A percentile compares a stretch with the other conserved stretches of the same genome.
Conservation (phyloP, 176 grass and related monocot species). For the Avena insularis region DNA sequence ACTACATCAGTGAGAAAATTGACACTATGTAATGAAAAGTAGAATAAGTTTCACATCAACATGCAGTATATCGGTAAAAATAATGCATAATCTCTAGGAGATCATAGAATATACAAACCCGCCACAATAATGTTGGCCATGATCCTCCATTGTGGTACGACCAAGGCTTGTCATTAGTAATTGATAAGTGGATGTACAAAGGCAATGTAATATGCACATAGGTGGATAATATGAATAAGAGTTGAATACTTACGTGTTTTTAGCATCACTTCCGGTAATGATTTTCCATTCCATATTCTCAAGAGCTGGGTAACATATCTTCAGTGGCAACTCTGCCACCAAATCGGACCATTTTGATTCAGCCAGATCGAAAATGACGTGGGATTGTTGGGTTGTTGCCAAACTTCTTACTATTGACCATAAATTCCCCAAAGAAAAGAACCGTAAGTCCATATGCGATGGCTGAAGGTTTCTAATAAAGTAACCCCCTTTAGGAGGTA, state of each 20-base stretch:
- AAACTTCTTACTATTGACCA: too few relatives aligned
- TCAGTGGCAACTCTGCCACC: too few relatives aligned
- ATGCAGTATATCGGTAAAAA: conserved; percentile 31
- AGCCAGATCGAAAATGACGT: too few relatives aligned
- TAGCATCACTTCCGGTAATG: conserved; percentile 84
- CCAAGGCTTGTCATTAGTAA: conserved; percentile 60
- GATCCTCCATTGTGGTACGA: conserved; percentile 84
- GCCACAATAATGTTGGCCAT: conserved; percentile 89
- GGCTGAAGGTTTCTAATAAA: too few relatives aligned
- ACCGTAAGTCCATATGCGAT: too few relatives aligned
- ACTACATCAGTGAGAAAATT: neutral
- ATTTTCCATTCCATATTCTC: conserved; percentile 85
- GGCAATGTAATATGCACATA: conserved; percentile 14
- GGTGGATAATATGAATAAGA: neutral
- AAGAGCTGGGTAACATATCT: conserved; percentile 38
- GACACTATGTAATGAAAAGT: neutral
- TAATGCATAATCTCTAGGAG: neutral
- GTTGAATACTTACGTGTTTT: conserved; percentile 68
- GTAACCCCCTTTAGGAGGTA: too few relatives aligned
- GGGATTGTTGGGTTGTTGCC: too few relatives aligned
- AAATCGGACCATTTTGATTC: too few relatives aligned
- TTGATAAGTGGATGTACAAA: neutral
- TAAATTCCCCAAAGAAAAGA: too few relatives aligned
- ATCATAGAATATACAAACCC: conserved; percentile 43
- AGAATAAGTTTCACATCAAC: conserved; percentile 25